Percentiles rank a stretch among this genome's conserved stretches.
Conservation (phyloP, 306 rosid genomes). For the Quercus berberidifolia region DNA sequence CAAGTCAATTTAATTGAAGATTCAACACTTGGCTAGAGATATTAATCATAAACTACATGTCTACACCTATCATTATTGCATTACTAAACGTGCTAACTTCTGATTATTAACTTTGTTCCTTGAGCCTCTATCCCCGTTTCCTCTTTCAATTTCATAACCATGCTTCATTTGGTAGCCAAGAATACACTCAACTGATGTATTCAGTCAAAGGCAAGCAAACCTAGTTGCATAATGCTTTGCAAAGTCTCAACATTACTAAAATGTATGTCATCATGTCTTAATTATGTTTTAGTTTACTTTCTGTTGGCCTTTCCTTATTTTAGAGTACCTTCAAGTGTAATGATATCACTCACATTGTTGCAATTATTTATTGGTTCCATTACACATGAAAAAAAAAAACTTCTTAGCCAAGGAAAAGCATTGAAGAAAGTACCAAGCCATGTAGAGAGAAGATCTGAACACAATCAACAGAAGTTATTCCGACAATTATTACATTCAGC, state of each 20-base stretch:
- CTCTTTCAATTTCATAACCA: conserved; percentile 5
- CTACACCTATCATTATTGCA: neutral
- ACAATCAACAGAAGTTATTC: conserved; percentile 88
- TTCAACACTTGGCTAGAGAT: neutral
- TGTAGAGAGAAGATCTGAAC: conserved; percentile 87
- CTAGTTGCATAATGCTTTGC: neutral
- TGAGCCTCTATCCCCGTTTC: neutral
- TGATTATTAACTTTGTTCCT: neutral
- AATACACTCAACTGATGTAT: neutral
- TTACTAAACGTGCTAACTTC: neutral
- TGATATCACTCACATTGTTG: conserved; percentile 1
- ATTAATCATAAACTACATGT: neutral
- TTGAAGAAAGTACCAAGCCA: conserved; percentile 65
- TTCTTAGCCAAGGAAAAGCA: neutral
- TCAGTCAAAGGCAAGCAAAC: neutral
- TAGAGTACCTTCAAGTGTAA: neutral
- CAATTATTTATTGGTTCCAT: neutral
- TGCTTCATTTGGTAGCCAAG: neutral
- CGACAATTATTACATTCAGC: conserved; percentile 75
- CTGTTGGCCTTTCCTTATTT: neutral
- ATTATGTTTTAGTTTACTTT: neutral
- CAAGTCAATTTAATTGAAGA: neutral
- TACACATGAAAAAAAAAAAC: neutral
- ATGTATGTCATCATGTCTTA: neutral
- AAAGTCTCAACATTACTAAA: neutral